phyloP scores from a whole-genome alignment of 129 eudicot species.

The Escallonia herrerae region DNA sequence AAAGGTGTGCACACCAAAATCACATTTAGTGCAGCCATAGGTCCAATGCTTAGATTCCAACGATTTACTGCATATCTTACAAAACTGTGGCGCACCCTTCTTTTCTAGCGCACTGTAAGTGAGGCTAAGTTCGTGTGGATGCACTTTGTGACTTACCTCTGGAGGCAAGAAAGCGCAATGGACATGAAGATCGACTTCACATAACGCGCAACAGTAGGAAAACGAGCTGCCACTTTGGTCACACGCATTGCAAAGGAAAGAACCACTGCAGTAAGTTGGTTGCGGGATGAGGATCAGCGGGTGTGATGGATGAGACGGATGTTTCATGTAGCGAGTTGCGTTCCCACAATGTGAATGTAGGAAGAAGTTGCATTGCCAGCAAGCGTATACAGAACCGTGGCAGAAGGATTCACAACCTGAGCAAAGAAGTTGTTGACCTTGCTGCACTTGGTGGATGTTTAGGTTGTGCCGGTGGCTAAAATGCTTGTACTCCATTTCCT shows the following conservation, averaged over 20 bases:
- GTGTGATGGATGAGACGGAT: conserved; percentile 49
- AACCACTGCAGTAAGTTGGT: conserved; percentile 56
- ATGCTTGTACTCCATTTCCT: conserved; percentile 60
- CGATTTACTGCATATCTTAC: conserved; percentile 34
- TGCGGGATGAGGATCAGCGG: conserved; percentile 56
- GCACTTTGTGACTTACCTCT: conserved; percentile 35
- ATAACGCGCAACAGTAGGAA: conserved; percentile 47
- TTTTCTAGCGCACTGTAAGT: conserved; percentile 6
- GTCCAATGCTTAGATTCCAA: conserved; percentile 38
- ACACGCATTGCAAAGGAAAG: conserved; percentile 59
- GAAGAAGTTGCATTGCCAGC: conserved; percentile 57
- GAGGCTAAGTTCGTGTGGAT: conserved; percentile 41
- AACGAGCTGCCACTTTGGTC: conserved; percentile 40
- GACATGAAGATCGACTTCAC: conserved; percentile 64
- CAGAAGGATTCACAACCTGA: conserved; percentile 49
- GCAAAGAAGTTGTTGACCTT: conserved; percentile 42
- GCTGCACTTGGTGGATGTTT: conserved; percentile 37
- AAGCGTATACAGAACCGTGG: conserved; percentile 39
- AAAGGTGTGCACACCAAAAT: conserved; percentile 45
- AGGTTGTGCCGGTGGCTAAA: conserved; percentile 72
- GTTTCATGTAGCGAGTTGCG: conserved; percentile 49
- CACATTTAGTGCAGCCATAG: conserved; percentile 41
- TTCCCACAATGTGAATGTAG: conserved; percentile 69
- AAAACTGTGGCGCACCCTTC: conserved; percentile 21
- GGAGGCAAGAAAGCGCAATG: conserved; percentile 59